These are phyloP conservation scores for Penicillium canescens DNA, from an alignment of 495 filamentous ascomycete species.

Conservation along the genomic window DNA sequence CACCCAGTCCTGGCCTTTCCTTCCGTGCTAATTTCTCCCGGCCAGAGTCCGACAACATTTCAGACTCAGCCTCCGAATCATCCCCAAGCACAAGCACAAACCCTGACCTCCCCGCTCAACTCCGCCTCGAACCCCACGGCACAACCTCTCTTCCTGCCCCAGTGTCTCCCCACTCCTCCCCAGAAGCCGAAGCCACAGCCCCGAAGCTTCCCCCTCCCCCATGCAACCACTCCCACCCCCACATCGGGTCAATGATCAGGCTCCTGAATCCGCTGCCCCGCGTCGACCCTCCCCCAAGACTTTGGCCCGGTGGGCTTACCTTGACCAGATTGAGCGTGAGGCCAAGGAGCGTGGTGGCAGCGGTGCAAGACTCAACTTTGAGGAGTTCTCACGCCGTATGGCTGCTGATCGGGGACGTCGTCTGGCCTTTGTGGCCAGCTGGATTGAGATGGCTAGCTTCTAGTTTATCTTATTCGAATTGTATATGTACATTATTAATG, in stretches of 20 bases:
- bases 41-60: neutral
- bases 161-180: conserved; percentile 30
- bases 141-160: conserved; percentile 39
- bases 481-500: conserved; percentile 17
- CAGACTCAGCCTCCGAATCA: conserved; percentile 1
- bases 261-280: conserved; percentile 13
- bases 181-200: conserved; percentile 39
- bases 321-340: conserved; percentile 65
- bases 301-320: conserved; percentile 51
- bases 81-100: conserved; percentile 12
- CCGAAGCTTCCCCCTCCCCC: conserved; percentile 39
- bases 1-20: conserved; percentile 15
- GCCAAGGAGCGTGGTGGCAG: conserved; percentile 69
- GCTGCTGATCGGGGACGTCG: conserved; percentile 58
- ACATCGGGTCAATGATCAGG: conserved; percentile 18
- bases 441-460: conserved; percentile 80
- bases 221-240: conserved; percentile 37
- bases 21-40: conserved; percentile 9
- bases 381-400: conserved; percentile 75
- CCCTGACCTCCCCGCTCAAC: conserved; percentile 23
- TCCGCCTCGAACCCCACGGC: conserved; percentile 36
- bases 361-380: conserved; percentile 67
- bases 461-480: neutral
- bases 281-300: conserved; percentile 35
- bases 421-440: conserved; percentile 76